These are phyloP conservation scores for Casuarina glauca DNA, from an alignment of 306 rosid genomes.

Conservation along the genomic window DNA sequence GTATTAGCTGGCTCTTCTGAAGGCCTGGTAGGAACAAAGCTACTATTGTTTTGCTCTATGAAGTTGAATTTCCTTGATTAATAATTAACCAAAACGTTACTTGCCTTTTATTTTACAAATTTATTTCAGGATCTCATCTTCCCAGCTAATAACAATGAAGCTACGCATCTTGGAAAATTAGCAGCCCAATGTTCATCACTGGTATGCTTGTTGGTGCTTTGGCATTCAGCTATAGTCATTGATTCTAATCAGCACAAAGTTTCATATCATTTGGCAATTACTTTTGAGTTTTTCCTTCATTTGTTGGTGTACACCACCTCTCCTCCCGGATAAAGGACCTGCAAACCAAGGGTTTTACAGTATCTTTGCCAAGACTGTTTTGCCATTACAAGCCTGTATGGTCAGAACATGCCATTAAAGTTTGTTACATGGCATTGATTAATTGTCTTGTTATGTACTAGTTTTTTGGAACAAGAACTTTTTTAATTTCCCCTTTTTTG, in stretches of 20 bases:
- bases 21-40: constrained; percentile 63
- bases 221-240: neutral
- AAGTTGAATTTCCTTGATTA: constrained; percentile 19
- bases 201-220: constrained; percentile 47
- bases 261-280: neutral
- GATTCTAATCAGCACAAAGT: neutral
- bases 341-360: neutral
- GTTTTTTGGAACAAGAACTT: neutral
- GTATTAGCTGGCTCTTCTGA: constrained; percentile 63
- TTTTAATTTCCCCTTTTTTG: neutral
- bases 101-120: constrained; percentile 21
- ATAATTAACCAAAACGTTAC: constrained; percentile 6
- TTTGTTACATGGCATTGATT: neutral
- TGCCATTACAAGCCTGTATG: neutral
- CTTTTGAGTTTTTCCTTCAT: neutral
- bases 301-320: neutral
- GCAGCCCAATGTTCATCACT: constrained; percentile 68
- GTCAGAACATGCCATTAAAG: neutral
- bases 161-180: constrained; percentile 61
- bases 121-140: constrained; percentile 66
- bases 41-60: constrained; percentile 15
- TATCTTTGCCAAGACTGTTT: neutral
- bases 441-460: neutral
- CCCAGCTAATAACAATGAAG: constrained; percentile 56
- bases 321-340: no score